Evolutionary conservation across 257 asterid species (phyloP), one percentile per base, ranked within the genome.

Genomic region (Nicotiana noctiflora): DNA sequence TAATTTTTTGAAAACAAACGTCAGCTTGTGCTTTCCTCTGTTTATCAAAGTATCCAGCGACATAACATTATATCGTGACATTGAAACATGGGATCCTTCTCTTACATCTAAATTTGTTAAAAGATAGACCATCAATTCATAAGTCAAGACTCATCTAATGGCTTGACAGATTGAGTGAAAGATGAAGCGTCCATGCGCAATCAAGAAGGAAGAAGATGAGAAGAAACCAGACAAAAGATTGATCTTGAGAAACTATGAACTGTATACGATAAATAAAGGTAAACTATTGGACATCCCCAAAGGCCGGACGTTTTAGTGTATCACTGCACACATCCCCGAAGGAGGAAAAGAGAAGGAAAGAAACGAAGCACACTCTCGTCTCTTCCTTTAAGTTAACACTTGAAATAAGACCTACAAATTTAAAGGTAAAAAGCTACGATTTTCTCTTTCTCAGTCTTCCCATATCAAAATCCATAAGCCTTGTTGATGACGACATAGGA

Each of bases 401-500:
- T 19, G 56, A 68, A 40, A 18, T 40, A 68, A 12, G 18, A 34
- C 40, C 12, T 27, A 46, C 51, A 64, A 59, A 81, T 66, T 86
- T 78, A 75, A 80, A 61, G 32, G 52, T 11, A 77, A 52, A 75
- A 44, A 75, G n/a, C 87, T 89, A 90, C 25, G 76, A 19, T 72
- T 77, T 92, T 81, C 94, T 90, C 93, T 87, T 93, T 59, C 92
- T 85, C 79, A 91, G 90, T 85, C 89, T 91, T 80, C 96, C 96
- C 67, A 95, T 89, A 88, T 92, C 96, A 84, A 85, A 76, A 86
- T 95, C 96, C 94, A 88, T 92, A 11, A 95, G 92, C 86, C 99
- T 89, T 1, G 93, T 86, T 63, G 96, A 89, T 1, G 97, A 82
- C 62, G 80, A 85, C 79, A 68, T 84, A 34, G 88, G 87, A 74